These are phyloP conservation scores for Boletus coccyginus DNA, from an alignment of 768 basidiomycete species.

Conservation along the genomic window DNA sequence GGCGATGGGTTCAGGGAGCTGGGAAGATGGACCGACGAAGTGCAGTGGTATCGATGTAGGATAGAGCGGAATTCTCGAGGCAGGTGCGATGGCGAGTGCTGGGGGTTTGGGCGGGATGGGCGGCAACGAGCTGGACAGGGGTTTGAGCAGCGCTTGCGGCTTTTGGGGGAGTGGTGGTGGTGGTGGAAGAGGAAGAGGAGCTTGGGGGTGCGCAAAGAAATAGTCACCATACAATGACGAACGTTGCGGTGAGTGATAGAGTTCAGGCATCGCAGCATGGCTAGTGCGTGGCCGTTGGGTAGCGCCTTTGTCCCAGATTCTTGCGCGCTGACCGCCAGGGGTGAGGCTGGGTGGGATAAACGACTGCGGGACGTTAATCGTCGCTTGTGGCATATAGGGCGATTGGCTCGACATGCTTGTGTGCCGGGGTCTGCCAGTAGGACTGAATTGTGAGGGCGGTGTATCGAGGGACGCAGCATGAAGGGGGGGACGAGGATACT, in stretches of 20 bases:
- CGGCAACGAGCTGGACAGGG: slow-evolving; percentile 36
- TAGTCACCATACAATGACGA: slow-evolving; percentile 30
- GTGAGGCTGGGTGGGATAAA: slow-evolving; percentile 25
- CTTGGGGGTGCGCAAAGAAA: slow-evolving; percentile 13
- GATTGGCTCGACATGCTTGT: slow-evolving; percentile 17
- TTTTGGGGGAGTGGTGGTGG: slow-evolving; percentile 34
- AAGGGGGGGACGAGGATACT: slow-evolving; percentile 17
- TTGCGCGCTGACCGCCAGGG: slow-evolving; percentile 21
- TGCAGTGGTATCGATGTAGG: slow-evolving; percentile 29
- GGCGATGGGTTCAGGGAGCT: slow-evolving; percentile 1
- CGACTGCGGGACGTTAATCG: slow-evolving; percentile 1
- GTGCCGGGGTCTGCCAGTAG: slow-evolving; percentile 16
- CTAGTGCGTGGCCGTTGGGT: slow-evolving; percentile 13
- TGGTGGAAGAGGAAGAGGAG: slow-evolving; percentile 24
- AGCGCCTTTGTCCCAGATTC: slow-evolving; percentile 17
- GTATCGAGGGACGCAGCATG: slow-evolving; percentile 21
- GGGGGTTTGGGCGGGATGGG: slow-evolving; percentile 42
- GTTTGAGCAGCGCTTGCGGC: slow-evolving; percentile 23
- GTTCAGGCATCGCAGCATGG: slow-evolving; percentile 1
- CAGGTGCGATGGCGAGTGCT: slow-evolving; percentile 9
- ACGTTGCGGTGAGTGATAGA: slow-evolving; percentile 11
- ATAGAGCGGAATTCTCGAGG: slow-evolving; percentile 32
- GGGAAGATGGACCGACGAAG: slow-evolving; percentile 8
- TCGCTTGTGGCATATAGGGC: background rate
- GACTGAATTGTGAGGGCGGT: slow-evolving; percentile 4